Base-by-base conservation (phyloP, 257 asterid genomes). In the Solanum chmielewskii region DNA sequence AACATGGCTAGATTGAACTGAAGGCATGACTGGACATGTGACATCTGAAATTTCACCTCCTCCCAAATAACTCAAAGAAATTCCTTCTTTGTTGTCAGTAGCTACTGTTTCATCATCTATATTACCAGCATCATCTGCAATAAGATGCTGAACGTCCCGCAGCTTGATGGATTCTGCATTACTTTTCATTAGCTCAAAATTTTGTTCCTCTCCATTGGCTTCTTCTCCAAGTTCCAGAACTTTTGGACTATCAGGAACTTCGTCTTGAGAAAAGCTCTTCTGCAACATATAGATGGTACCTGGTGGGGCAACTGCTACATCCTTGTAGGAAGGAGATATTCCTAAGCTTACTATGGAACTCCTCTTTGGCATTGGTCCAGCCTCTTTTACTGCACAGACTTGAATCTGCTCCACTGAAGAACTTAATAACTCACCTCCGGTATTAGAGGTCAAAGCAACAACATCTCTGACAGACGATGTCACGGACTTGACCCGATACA, bases 271-370 rank as follows among this genome's bases (percentile, higher is more conserved):
- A 88, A 80, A 90, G 86, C 91, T 91, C 44, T 80, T 93, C 88
- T 93, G 97, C 89, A 96, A 87, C 93, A 92, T 91, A 45, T 94
- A 91, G 87, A 97, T 92, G 87, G 98, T 92, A 87, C 99, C 99
- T 4, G 99, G 99, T 27, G 98, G 99, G 77, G 99, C 99, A 87
- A 96, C 88, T 82, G 98, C 98, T 86, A 96, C 99, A 87, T 96
- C 99, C 96, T 96, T 96, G 87, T 96, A 96, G 27, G 98, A 95
- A 86, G 98, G 99, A 86, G 99, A 95, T 88, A 91, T 94, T 77
- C 99, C 99, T 84, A 97, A 90, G 87, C 92, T 94, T 78, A 94
- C 97, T 49, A 95, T 88, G 83, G 98, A 92, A 89, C 98, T 92
- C 86, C 93, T 92, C 90, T 92, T 92, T 11, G 91, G 83, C 75